A percentile compares a stretch with the other conserved stretches of the same genome.
Conservation (phyloP, 2,329 filamentous ascomycete species). For the Pyrenophora tritici-repentis region DNA sequence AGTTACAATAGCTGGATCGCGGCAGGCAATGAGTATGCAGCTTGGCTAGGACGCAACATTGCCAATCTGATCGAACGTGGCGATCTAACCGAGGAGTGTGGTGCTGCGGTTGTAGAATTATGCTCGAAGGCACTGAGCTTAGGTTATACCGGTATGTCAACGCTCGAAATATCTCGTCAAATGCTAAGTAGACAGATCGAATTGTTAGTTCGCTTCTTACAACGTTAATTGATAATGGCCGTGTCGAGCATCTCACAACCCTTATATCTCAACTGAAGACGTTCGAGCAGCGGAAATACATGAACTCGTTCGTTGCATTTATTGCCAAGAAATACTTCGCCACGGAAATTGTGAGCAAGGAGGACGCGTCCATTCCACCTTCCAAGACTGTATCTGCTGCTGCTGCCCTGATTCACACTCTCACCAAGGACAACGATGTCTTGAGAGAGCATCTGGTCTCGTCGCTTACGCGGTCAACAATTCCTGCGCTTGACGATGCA, state of each 20-base stretch:
- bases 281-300: conserved; percentile 55
- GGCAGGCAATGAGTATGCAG: conserved; percentile 66
- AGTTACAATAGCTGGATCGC: conserved; percentile 62
- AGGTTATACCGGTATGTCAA: conserved; percentile 66
- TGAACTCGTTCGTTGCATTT: conserved; percentile 42
- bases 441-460: conserved; percentile 39
- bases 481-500: conserved; percentile 36
- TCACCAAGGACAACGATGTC: conserved; percentile 35
- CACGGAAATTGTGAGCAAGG: conserved; percentile 11
- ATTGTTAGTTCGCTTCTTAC: conserved; percentile 26
- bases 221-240: conserved; percentile 18
- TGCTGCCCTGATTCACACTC: conserved; percentile 26
- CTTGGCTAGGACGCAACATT: conserved; percentile 74
- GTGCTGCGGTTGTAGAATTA: conserved; percentile 47
- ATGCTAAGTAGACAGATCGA: conserved; percentile 25
- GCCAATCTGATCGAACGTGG: conserved; percentile 52
- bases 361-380: conserved; percentile 16
- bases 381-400: conserved; percentile 31
- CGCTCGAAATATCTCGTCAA: not conserved
- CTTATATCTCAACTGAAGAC: conserved; percentile 52
- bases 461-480: conserved; percentile 48
- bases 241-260: conserved; percentile 28
- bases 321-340: conserved; percentile 30
- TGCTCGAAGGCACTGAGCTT: conserved; percentile 67
- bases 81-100: conserved; percentile 43